These are phyloP conservation scores for Pyrus communis DNA, from an alignment of 306 rosid genomes.

Conservation along the genomic window DNA sequence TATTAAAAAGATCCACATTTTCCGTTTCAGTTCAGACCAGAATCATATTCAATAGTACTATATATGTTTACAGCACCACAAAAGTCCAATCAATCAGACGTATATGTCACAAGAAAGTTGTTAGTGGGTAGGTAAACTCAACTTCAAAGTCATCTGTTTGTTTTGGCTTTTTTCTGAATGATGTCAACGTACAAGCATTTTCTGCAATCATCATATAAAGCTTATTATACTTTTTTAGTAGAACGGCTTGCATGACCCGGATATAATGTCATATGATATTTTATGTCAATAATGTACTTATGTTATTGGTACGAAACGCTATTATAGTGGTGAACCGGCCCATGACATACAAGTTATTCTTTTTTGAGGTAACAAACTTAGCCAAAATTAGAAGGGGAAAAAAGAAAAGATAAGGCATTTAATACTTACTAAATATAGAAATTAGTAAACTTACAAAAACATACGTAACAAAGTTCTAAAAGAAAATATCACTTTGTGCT, in stretches of 20 bases:
- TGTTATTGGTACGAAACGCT: no score
- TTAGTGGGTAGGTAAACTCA: not conserved
- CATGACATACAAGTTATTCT: not conserved
- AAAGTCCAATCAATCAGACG: not conserved
- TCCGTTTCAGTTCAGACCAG: not conserved
- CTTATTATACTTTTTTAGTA: no score
- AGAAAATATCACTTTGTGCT: no score
- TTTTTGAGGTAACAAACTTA: not conserved
- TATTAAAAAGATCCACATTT: not conserved
- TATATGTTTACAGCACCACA: not conserved
- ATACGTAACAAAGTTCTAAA: no score
- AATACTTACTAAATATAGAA: not conserved
- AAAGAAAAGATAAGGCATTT: not conserved
- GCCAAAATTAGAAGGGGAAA: not conserved
- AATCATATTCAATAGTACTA: not conserved
- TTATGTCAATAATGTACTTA: no score
- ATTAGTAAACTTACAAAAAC: no score
- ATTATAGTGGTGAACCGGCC: no score
- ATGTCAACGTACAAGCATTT: not conserved
- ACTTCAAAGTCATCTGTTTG: not conserved
- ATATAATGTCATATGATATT: no score
- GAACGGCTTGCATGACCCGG: no score
- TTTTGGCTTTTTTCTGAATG: not conserved
- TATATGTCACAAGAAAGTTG: not conserved
- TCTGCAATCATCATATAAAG: not conserved